These are phyloP conservation scores for Pseudonitzschia pungens DNA, from an alignment of 108 stramenopile genomes.

Conservation along the genomic window DNA sequence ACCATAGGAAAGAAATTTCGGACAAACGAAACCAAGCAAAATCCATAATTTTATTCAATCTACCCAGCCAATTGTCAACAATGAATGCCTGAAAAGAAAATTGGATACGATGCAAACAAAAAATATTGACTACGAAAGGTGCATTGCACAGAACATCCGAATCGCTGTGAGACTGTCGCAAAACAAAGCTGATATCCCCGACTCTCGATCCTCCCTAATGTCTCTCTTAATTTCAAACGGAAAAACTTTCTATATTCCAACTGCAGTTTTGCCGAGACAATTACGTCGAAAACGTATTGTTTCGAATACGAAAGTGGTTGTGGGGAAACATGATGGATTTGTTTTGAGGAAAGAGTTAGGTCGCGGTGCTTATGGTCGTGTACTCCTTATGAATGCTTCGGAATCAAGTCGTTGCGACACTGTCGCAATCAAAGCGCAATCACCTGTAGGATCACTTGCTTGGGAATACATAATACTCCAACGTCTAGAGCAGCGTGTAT, in stretches of 20 bases:
- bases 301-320: constrained; percentile 41
- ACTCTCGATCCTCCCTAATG: constrained; percentile 8
- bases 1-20: neutral
- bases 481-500: constrained; percentile 44
- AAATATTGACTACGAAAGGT: constrained; percentile 17
- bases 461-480: constrained; percentile 61
- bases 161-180: constrained; percentile 22
- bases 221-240: constrained; percentile 20
- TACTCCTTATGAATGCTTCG: constrained; percentile 42
- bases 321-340: constrained; percentile 46
- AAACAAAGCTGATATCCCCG: constrained; percentile 15
- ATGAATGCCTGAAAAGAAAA: neutral
- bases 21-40: neutral
- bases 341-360: constrained; percentile 62
- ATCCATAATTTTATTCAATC: neutral
- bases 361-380: constrained; percentile 70
- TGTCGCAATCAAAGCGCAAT: constrained; percentile 77
- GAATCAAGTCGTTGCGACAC: neutral
- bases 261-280: constrained; percentile 24
- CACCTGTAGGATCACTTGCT: constrained; percentile 67
- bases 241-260: constrained; percentile 29
- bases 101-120: neutral
- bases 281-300: constrained; percentile 26
- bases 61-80: neutral
- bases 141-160: constrained; percentile 11